Evolutionary conservation across 2,329 filamentous ascomycete species (phyloP), one percentile per base, ranked within the genome.

Genomic region (Incumbomyces lentus): DNA sequence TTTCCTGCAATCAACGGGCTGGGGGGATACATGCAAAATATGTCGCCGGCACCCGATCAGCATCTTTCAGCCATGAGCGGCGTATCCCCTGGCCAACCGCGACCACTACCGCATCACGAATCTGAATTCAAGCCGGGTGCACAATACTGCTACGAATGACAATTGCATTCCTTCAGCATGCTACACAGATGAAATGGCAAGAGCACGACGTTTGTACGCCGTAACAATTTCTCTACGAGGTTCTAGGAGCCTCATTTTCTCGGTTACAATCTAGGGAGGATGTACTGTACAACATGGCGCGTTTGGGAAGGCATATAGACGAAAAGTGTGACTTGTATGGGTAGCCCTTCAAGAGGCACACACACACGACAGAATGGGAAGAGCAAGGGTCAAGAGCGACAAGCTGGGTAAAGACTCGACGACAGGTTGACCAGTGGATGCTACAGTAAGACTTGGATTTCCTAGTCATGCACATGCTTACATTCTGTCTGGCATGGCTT

Each of bases 121-220:
- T 22, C 42, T 30, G 17, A 26, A 18, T 45, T 37, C 22, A 45
- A 45, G 42, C 32, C 36, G 42, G 42, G 30, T n/a, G 18, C 33
- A 38, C 40, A n/a, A 8, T 45, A 45, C 22, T 38, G 34, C 33
- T 45, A 37, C 34, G 34, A 45, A 17, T 45, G 38, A 36, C 14
- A 29, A 2, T 2, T 18, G 19, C 35, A 38, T 16, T 8, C 11
- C 11, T 10, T 2, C 13, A n/a, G n/a, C n/a, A n/a, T n/a, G n/a
- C n/a, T n/a, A n/a, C n/a, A n/a, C n/a, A n/a, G n/a, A n/a, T n/a
- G n/a, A n/a, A n/a, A n/a, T n/a, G n/a, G n/a, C n/a, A 12, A 14
- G 33, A 35, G 13, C 4, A 14, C n/a, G 33, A 17, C n/a, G 13
- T 14, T 11, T 17, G 16, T 4, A 17, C 33, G 33, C 16, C 16